Percentiles rank a stretch among this genome's conserved stretches.
These are phyloP conservation scores for Rhytidhysteron rufulum DNA, from an alignment of 2,329 filamentous ascomycete species.

Conservation along the genomic window DNA sequence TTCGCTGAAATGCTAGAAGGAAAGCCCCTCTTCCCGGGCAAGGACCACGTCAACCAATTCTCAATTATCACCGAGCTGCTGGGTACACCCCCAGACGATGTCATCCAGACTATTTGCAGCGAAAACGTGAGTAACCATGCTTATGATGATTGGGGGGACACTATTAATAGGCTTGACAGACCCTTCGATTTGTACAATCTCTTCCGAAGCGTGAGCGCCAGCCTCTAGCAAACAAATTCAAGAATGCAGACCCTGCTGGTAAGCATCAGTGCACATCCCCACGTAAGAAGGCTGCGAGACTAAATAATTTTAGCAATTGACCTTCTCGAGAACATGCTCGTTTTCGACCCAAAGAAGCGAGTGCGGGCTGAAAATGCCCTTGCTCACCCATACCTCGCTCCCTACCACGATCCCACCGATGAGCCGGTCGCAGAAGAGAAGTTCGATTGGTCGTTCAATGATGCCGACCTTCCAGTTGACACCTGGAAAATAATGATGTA, in stretches of 20 bases:
- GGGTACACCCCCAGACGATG: slow-evolving; percentile 94
- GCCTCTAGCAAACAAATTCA: slow-evolving; percentile 84
- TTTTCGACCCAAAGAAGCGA: slow-evolving; percentile 96
- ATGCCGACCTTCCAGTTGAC: slow-evolving; percentile 93
- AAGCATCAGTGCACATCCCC: slow-evolving; percentile 11
- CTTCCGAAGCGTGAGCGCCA: slow-evolving; percentile 91
- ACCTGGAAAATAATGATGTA: slow-evolving; percentile 99
- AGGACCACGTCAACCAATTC: slow-evolving; percentile 99
- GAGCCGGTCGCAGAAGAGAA: slow-evolving; percentile 95
- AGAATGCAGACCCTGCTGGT: slow-evolving; percentile 86
- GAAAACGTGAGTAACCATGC: slow-evolving; percentile 95
- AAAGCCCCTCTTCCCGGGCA: slow-evolving; percentile 96
- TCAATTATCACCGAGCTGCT: slow-evolving; percentile 98
- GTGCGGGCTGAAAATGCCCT: slow-evolving; percentile 83
- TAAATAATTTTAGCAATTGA: slow-evolving; percentile 67
- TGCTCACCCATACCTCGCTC: slow-evolving; percentile 86
- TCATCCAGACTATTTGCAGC: slow-evolving; percentile 97
- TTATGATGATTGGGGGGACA: too few species aligned
- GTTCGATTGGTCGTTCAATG: slow-evolving; percentile 99
- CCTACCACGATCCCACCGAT: slow-evolving; percentile 96
- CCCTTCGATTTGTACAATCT: slow-evolving; percentile 93
- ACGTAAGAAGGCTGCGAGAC: slow-evolving; percentile 5
- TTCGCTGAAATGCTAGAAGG: slow-evolving; percentile 99
- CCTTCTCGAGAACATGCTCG: slow-evolving; percentile 91
- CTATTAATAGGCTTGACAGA: slow-evolving; percentile 55